Evolutionary conservation across 2,329 filamentous ascomycete genomes (phyloP).

Genomic region (Lachnellula cervina): DNA sequence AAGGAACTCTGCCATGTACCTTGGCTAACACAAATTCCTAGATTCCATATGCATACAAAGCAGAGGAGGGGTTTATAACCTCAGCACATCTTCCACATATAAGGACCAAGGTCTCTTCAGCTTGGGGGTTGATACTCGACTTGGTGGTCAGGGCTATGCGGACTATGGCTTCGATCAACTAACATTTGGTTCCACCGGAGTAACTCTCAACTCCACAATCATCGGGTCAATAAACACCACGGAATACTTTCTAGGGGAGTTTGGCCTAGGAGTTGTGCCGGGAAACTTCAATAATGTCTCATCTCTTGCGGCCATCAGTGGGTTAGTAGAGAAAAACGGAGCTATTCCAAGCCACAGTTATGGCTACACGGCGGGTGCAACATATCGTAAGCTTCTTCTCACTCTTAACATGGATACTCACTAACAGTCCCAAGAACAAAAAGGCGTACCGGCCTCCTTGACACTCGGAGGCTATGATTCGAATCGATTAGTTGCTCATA

Average conservation of each 20-base stretch:
- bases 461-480: constrained; percentile 68
- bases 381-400: constrained; percentile 51
- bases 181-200: constrained; percentile 25
- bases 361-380: constrained; percentile 71
- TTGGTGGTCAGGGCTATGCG: constrained; percentile 57
- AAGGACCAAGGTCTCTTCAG: constrained; percentile 30
- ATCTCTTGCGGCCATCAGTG: constrained; percentile 47
- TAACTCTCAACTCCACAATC: constrained; percentile 36
- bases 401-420: not conserved
- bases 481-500: constrained; percentile 56
- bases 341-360: constrained; percentile 68
- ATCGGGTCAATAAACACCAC: constrained; percentile 50
- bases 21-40: constrained; percentile 18
- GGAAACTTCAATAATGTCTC: constrained; percentile 47
- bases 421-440: constrained; percentile 34
- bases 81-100: constrained; percentile 52
- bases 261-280: constrained; percentile 52
- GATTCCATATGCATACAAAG: constrained; percentile 49
- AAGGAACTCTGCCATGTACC: not conserved
- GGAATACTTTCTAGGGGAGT: constrained; percentile 48
- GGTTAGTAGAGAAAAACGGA: constrained; percentile 54
- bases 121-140: constrained; percentile 52
- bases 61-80: constrained; percentile 56
- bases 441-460: constrained; percentile 49
- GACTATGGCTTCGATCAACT: constrained; percentile 53